phyloP scores from a whole-genome alignment of 2,329 filamentous ascomycete species.

The Simplicillium aogashimaense region DNA sequence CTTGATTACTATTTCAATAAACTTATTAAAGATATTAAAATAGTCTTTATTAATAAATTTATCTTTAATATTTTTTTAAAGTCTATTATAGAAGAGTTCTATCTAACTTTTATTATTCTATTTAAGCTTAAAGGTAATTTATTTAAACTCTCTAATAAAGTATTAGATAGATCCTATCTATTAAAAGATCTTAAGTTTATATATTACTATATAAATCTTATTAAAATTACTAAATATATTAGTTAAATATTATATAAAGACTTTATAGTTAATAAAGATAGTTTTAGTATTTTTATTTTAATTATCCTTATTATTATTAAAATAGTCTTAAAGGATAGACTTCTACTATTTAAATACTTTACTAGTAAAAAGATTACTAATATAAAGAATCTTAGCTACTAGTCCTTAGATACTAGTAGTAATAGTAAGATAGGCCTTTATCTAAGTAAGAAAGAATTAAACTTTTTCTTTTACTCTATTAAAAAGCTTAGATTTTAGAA shows the following conservation, averaged over 20 bases:
- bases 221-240: not conserved
- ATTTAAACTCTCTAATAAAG: not conserved
- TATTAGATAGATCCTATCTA: not conserved
- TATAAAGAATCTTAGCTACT: too few species aligned
- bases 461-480: too few species aligned
- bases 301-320: not conserved
- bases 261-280: not conserved
- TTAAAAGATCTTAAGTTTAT: not conserved
- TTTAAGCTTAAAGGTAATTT: not conserved
- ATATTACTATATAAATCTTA: not conserved
- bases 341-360: not conserved
- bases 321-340: not conserved
- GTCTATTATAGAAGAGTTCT: not conserved
- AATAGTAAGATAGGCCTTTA: too few species aligned
- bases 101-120: conserved; percentile 1
- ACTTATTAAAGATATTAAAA: not conserved
- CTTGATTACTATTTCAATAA: conserved; percentile 1
- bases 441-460: too few species aligned
- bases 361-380: not conserved
- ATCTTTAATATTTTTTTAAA: conserved; percentile 4
- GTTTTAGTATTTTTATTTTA: not conserved
- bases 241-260: not conserved
- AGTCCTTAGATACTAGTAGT: too few species aligned
- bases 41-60: conserved; percentile 1
- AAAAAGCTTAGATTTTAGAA: too few species aligned